Evolutionary conservation across 768 basidiomycete genomes (phyloP).

Genomic region (Porphyrellus cyaneotinctus): DNA sequence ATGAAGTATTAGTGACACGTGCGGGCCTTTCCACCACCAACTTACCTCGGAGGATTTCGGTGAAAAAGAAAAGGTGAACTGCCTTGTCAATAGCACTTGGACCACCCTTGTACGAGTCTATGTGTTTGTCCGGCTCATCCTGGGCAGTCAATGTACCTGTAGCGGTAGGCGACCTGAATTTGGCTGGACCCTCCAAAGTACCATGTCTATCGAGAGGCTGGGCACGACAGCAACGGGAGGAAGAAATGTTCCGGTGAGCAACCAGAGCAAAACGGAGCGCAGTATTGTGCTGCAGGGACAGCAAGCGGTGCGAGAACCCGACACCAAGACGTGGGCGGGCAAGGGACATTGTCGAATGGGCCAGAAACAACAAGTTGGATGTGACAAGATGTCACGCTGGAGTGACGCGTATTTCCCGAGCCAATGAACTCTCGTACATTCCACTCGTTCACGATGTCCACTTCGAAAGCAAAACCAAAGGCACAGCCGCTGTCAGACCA

Average conservation of each 20-base stretch:
- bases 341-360: slow-evolving; percentile 48
- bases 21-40: slow-evolving; percentile 5
- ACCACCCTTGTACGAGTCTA: slow-evolving; percentile 71
- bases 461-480: slow-evolving; percentile 58
- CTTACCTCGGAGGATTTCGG: slow-evolving; percentile 93
- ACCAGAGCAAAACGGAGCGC: slow-evolving; percentile 36
- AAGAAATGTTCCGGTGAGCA: slow-evolving; percentile 41
- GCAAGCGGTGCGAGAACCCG: slow-evolving; percentile 48
- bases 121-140: slow-evolving; percentile 46
- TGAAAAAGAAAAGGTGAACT: slow-evolving; percentile 95
- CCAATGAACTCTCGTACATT: slow-evolving; percentile 27
- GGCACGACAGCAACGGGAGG: slow-evolving; percentile 20
- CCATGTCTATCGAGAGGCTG: slow-evolving; percentile 16
- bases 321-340: slow-evolving; percentile 47
- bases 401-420: slow-evolving; percentile 20
- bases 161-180: slow-evolving; percentile 31
- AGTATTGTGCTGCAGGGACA: slow-evolving; percentile 22
- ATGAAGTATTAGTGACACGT: slow-evolving; percentile 11
- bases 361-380: slow-evolving; percentile 10
- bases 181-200: slow-evolving; percentile 21
- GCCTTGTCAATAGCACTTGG: slow-evolving; percentile 95
- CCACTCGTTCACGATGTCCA: slow-evolving; percentile 38
- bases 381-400: slow-evolving; percentile 28
- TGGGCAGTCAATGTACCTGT: slow-evolving; percentile 35
- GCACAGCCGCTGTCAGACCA: slow-evolving; percentile 58